These are phyloP conservation scores for Cinnamomum chago DNA, from an alignment of 164 flowering plant genomes.

Conservation along the genomic window DNA sequence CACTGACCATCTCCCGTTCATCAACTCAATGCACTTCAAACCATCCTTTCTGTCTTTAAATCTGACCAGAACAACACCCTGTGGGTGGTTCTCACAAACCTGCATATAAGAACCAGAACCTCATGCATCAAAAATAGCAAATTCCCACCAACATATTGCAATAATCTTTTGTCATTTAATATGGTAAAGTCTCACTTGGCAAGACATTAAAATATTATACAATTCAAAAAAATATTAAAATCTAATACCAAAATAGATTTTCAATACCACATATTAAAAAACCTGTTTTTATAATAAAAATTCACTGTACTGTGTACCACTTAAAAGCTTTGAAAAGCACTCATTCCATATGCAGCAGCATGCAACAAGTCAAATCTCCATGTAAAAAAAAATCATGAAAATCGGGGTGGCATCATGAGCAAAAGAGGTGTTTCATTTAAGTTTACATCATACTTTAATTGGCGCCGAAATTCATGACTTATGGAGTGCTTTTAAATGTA, in stretches of 20 bases:
- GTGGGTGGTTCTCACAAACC: conserved; percentile 96
- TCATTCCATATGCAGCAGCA: not conserved
- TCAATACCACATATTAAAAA: not conserved
- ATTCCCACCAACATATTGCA: not conserved
- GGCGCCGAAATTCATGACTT: too few relatives aligned
- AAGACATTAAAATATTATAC: not conserved
- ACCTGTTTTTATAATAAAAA: too few relatives aligned
- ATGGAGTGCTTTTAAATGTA: too few relatives aligned
- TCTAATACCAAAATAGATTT: not conserved
- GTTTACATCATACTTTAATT: too few relatives aligned
- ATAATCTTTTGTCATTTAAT: not conserved
- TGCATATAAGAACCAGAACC: conserved; percentile 19
- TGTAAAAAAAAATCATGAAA: too few relatives aligned
- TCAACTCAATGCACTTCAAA: conserved; percentile 77
- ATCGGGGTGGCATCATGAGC: too few relatives aligned
- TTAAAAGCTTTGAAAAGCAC: not conserved
- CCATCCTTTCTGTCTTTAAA: conserved; percentile 84
- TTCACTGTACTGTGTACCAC: too few relatives aligned
- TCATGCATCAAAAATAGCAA: not conserved
- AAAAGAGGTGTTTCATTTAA: too few relatives aligned
- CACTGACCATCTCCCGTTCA: conserved; percentile 94
- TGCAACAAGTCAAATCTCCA: not conserved
- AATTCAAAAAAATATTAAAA: too few relatives aligned
- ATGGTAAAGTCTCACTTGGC: too few relatives aligned
- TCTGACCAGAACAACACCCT: conserved; percentile 86